A percentile compares a stretch with the other conserved stretches of the same genome.
These are phyloP conservation scores for Pseudonitzschia pungens DNA, from an alignment of 108 stramenopile species.

Conservation along the genomic window DNA sequence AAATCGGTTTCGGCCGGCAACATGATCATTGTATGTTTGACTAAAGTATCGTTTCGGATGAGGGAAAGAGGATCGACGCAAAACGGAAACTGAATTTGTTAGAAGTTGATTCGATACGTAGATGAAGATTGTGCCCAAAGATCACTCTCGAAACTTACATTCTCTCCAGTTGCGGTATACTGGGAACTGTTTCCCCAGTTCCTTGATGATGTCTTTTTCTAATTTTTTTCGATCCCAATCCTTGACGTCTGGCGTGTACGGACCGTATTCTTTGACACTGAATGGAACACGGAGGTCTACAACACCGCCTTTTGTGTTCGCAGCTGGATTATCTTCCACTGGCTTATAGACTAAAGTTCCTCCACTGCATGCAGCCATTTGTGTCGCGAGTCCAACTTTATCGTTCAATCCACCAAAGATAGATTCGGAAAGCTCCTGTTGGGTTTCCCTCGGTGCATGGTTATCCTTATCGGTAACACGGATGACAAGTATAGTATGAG, in stretches of 20 bases:
- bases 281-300: background rate
- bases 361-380: background rate
- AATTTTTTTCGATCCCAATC: slow-evolving; percentile 2
- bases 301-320: slow-evolving; percentile 5
- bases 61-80: background rate
- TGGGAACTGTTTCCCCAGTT: background rate
- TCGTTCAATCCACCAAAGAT: slow-evolving; percentile 1
- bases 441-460: background rate
- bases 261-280: slow-evolving; percentile 8
- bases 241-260: background rate
- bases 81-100: background rate
- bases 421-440: background rate
- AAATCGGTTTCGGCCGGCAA: background rate
- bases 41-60: background rate
- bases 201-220: background rate
- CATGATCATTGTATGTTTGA: background rate
- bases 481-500: background rate
- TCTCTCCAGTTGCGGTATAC: background rate
- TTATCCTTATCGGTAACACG: slow-evolving; percentile 1
- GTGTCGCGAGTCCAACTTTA: slow-evolving; percentile 1
- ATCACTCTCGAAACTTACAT: background rate
- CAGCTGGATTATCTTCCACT: background rate
- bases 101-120: background rate
- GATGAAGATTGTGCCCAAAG: background rate
- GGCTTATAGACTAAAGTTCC: background rate